Base-by-base conservation (phyloP, 331 rosid genomes). In the Telfairia occidentalis region DNA sequence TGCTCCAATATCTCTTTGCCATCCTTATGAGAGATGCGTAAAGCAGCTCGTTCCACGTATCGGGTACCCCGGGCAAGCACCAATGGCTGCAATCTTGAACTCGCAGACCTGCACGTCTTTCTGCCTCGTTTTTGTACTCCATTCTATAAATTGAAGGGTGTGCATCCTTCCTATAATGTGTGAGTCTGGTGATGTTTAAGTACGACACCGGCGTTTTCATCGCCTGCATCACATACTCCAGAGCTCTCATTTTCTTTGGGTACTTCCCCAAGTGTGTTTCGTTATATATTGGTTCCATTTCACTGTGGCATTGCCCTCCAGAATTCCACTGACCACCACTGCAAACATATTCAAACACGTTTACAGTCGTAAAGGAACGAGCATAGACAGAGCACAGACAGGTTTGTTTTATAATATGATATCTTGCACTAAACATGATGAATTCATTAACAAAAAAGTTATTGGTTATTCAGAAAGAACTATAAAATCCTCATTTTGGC, bases 71-170 rank as follows among this genome's bases (percentile, higher is more conserved):
- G 9, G 99, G 97, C 86, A 95, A 71, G 79, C 97, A 95, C 97
- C 99, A 95, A 84, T 95, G 99, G 76, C 97, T 92, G 74, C 99
- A 92, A 90, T 95, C 99, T 85, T 95, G 99, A 74, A 83, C 89
- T 59, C 35, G 59, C 60, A 89, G 87, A 0, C 96, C 96, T 0
- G 85, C 76, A 30, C 70, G 58, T 23, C 67, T 73, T 82, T 84
- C 92, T 40, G 73, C 86, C 26, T 28, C 83, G 6, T 94, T 79
- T 80, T 89, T 84, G 76, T 90, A 89, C 79, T 82, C 78, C 90
- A 71, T 90, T 83, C 92, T 84, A 85, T 95, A 90, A 64, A 95
- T 80, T 19, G 99, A 90, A 38, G 97, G 99, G 82, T 92, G 97
- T 0, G 82, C 97, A 59, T 95, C 99, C 89, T 90, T 95, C 71